These are phyloP conservation scores for Picea abies DNA, from an alignment of 83 land plant species.

Conservation along the genomic window DNA sequence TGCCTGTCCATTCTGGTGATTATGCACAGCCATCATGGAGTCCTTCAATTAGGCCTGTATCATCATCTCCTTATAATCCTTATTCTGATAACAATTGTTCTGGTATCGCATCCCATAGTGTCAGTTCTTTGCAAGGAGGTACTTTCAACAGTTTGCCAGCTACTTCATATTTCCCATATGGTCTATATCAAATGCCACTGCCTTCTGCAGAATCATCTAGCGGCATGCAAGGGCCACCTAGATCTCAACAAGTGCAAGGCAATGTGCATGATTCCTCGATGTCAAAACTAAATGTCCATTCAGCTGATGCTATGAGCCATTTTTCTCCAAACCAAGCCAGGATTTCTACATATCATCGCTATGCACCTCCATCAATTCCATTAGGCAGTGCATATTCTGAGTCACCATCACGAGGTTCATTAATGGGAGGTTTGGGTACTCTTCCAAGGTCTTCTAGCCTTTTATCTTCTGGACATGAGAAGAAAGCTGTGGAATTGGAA, in stretches of 20 bases:
- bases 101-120: neutral
- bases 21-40: too few species aligned
- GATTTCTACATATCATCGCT: slow-evolving; percentile 1
- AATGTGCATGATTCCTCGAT: neutral
- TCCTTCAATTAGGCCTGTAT: neutral
- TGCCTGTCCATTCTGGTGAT: too few species aligned
- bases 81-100: neutral
- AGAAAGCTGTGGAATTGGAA: slow-evolving; percentile 9
- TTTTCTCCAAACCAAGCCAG: neutral
- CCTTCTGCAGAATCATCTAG: neutral
- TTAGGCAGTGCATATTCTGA: neutral
- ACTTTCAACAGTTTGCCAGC: neutral
- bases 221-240: neutral
- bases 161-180: slow-evolving; percentile 8
- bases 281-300: neutral
- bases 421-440: neutral
- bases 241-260: neutral
- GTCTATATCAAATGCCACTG: slow-evolving; percentile 1
- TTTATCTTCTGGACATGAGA: slow-evolving; percentile 1
- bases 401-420: neutral
- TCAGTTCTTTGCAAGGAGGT: neutral
- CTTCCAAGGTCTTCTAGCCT: neutral
- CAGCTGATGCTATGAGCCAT: slow-evolving; percentile 2
- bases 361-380: neutral
- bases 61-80: slow-evolving; percentile 5